Evolutionary conservation across 1,284 basidiomycete species (phyloP).

Genomic region (Rhodotorula sp.): DNA sequence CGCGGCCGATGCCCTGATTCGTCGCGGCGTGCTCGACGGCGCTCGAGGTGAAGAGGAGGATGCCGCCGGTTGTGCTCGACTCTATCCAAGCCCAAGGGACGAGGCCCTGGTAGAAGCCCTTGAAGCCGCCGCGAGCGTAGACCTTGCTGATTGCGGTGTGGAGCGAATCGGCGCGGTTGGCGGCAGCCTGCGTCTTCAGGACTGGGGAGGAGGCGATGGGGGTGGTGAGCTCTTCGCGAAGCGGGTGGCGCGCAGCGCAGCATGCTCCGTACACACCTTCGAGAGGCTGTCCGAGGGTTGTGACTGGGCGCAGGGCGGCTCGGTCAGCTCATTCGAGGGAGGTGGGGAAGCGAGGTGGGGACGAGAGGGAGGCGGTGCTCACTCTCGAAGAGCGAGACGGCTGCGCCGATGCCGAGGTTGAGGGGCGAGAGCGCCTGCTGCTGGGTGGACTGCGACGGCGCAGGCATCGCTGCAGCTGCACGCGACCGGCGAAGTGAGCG

Average conservation of each 20-base stretch:
- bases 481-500: neutral
- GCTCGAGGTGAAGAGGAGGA: slow-evolving; percentile 90
- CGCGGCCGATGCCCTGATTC: slow-evolving; percentile 70
- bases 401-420: slow-evolving; percentile 34
- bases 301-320: neutral
- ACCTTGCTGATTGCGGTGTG: slow-evolving; percentile 22
- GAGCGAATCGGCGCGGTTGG: slow-evolving; percentile 29
- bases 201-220: slow-evolving; percentile 8
- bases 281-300: slow-evolving; percentile 31
- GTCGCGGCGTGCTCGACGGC: slow-evolving; percentile 77
- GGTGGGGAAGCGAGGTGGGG: neutral
- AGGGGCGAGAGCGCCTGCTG: neutral
- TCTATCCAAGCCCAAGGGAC: slow-evolving; percentile 72
- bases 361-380: neutral
- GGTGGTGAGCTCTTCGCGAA: neutral
- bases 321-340: neutral
- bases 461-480: neutral
- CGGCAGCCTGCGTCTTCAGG: slow-evolving; percentile 40
- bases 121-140: slow-evolving; percentile 69
- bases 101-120: slow-evolving; percentile 95
- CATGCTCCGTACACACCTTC: slow-evolving; percentile 11
- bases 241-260: too few species aligned
- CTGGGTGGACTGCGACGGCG: neutral
- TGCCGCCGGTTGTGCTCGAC: slow-evolving; percentile 94
- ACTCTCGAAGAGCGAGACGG: slow-evolving; percentile 36